Evolutionary conservation across 139 green algal genomes (phyloP).

Genomic region (Coccomyxa sp.): DNA sequence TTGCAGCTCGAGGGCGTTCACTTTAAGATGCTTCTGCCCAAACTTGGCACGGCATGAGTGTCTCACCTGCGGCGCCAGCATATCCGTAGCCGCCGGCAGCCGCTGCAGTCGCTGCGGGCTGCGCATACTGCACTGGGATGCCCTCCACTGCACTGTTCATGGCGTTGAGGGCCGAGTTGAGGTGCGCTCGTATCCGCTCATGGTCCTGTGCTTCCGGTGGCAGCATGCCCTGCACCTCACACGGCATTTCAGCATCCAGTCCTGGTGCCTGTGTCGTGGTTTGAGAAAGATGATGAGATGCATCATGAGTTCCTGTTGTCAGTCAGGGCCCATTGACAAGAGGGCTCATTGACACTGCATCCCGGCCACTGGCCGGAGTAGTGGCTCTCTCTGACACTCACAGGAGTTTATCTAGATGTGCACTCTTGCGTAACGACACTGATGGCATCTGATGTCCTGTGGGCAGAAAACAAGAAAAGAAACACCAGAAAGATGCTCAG

Average conservation of each 20-base stretch:
- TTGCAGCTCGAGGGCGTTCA: neutral
- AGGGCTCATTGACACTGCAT: too few relatives aligned
- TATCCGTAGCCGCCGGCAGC: neutral
- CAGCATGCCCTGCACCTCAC: slow-evolving; percentile 20
- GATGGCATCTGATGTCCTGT: too few relatives aligned
- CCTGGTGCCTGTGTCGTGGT: neutral
- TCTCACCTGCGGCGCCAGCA: slow-evolving; percentile 1
- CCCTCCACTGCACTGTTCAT: slow-evolving; percentile 75
- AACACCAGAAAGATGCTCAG: too few relatives aligned
- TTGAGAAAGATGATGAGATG: too few relatives aligned
- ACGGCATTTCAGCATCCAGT: neutral
- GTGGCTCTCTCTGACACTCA: too few relatives aligned
- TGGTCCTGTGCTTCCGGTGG: slow-evolving; percentile 64
- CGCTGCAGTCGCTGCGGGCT: neutral
- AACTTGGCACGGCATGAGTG: neutral
- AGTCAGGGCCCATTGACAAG: too few relatives aligned
- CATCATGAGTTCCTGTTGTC: too few relatives aligned
- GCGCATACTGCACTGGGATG: neutral
- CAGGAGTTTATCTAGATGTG: too few relatives aligned
- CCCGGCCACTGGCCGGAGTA: too few relatives aligned
- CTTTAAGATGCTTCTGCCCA: neutral
- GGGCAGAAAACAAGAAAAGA: too few relatives aligned
- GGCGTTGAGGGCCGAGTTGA: slow-evolving; percentile 76
- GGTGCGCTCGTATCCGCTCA: slow-evolving; percentile 64
- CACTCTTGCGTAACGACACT: too few relatives aligned